A percentile compares a stretch with the other conserved stretches of the same genome.
Conservation (phyloP, 495 filamentous ascomycete genomes). For the Amphirosellinia nigrospora region DNA sequence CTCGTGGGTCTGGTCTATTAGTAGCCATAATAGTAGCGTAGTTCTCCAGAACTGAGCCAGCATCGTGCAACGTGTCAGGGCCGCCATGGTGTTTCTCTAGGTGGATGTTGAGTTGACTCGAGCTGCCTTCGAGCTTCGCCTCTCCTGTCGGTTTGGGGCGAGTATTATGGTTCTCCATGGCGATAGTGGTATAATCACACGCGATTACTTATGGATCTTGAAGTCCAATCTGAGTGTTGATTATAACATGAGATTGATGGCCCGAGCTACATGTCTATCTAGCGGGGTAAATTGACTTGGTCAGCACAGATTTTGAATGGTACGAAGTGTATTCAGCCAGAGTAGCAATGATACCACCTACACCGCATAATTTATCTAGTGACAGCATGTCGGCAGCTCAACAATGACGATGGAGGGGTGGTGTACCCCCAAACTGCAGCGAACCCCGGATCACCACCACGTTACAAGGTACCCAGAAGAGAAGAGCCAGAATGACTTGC, state of each 20-base stretch:
- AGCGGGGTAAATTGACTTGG: conserved; percentile 8
- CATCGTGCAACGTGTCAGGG: neutral
- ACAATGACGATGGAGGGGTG: neutral
- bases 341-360: neutral
- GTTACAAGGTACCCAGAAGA: conserved; percentile 11
- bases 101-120: neutral
- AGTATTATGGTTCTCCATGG: neutral
- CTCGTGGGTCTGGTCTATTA: conserved; percentile 36
- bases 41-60: conserved; percentile 32
- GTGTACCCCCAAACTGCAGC: neutral
- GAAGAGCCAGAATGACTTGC: neutral
- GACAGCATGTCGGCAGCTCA: neutral
- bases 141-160: neutral
- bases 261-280: neutral
- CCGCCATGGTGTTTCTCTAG: conserved; percentile 1
- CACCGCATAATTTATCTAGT: neutral
- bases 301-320: neutral
- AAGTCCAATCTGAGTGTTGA: neutral
- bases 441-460: neutral
- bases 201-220: neutral
- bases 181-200: neutral
- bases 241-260: neutral
- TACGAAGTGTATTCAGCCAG: conserved; percentile 7
- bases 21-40: conserved; percentile 40
- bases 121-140: neutral